These are phyloP conservation scores for Penicillium thymicola DNA, from an alignment of 2,329 filamentous ascomycete genomes.

Conservation along the genomic window DNA sequence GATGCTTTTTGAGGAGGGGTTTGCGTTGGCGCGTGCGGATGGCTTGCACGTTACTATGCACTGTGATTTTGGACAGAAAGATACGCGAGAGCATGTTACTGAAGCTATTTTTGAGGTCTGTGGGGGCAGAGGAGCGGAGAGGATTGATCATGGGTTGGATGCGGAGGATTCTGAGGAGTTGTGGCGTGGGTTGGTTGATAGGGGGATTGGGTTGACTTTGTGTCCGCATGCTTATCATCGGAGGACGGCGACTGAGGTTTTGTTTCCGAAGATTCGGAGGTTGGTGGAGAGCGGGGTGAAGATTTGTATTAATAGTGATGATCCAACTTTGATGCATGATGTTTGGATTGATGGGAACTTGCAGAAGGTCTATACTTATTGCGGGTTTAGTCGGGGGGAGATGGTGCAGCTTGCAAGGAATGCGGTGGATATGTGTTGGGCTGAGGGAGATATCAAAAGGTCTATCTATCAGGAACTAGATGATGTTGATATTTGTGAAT, in stretches of 20 bases:
- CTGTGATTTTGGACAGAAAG: slow-evolving; percentile 52
- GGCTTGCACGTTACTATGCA: slow-evolving; percentile 46
- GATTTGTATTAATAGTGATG: slow-evolving; percentile 49
- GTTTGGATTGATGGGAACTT: slow-evolving; percentile 51
- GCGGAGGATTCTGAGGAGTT: slow-evolving; percentile 35
- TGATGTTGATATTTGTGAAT: slow-evolving; percentile 2
- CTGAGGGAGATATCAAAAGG: slow-evolving; percentile 38
- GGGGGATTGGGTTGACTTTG: slow-evolving; percentile 40
- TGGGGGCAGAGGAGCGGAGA: slow-evolving; percentile 29
- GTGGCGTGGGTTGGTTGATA: slow-evolving; percentile 31
- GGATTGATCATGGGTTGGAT: slow-evolving; percentile 46
- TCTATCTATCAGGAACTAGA: slow-evolving; percentile 16
- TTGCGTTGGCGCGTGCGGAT: slow-evolving; percentile 24
- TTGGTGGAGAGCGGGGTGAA: slow-evolving; percentile 47
- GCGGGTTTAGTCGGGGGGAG: slow-evolving; percentile 41
- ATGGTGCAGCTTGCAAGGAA: slow-evolving; percentile 45
- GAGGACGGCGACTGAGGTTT: slow-evolving; percentile 42
- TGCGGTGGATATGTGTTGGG: slow-evolving; percentile 50
- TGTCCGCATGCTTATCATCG: slow-evolving; percentile 42
- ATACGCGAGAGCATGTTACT: slow-evolving; percentile 45
- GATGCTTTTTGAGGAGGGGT: slow-evolving; percentile 44
- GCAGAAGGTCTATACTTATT: slow-evolving; percentile 44
- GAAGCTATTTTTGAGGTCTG: slow-evolving; percentile 36
- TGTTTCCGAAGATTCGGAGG: slow-evolving; percentile 46
- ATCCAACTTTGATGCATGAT: slow-evolving; percentile 51